Base-by-base conservation (phyloP, 306 rosid species). In the Corylus heterophylla region DNA sequence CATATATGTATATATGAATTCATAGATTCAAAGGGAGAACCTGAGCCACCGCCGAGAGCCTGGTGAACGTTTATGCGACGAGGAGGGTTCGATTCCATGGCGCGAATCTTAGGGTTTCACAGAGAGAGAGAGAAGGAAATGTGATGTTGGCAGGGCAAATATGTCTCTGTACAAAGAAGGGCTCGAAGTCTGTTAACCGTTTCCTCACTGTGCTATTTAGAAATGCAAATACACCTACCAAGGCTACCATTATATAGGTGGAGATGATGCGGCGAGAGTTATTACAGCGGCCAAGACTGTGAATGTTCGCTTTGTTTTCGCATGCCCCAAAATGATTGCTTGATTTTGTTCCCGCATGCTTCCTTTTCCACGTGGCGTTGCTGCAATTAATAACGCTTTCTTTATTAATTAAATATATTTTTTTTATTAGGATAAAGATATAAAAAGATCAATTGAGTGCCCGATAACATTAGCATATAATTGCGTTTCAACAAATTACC, bases 21-120 rank as follows among this genome's bases (percentile, higher is more conserved):
- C 5, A 75, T 17, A 70, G 11, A 62, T 27, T 18, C 51, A 37
- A 59, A 48, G 61, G 63, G 82, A 83, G 87, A 87, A 95, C 98
- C 98, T 75, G 64, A 76, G 79, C 98, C 97, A 74, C 82, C 88
- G 69, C 98, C 99, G 67, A 96, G 92, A 78, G 87, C 84, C 78
- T 85, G 92, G 55, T 91, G 92, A 83, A 93, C 89, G 83, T 93
- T 88, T 74, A 83, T 71, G 58, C 89, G 97, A 80, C 69, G 85
- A 74, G 82, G 50, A 79, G 77, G 78, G 20, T 80, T 62, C 67
- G 97, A 85, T 67, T 91, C 90, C 98, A 96, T 96, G 90, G 92
- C 85, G 82, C 78, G 66, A 67, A 55, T 79, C 72, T 81, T 76
- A 80, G 97, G 88, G 86, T 87, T 86, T 70, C 78, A 68, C 58